Conservation (phyloP, 495 filamentous ascomycete species). For the Entonaema liquescens region DNA sequence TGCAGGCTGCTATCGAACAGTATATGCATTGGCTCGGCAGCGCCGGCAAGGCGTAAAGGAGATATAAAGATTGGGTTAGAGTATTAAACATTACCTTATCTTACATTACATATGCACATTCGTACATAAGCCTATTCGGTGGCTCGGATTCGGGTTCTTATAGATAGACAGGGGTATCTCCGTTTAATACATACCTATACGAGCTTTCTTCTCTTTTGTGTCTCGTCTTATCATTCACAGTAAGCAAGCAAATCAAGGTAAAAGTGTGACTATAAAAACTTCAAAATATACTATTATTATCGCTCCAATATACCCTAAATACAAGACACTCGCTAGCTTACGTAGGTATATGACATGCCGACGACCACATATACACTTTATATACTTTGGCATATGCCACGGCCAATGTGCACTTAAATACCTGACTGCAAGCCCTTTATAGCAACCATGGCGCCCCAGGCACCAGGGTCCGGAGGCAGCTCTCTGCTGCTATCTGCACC, state of each 20-base stretch:
- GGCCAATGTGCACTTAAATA: constrained; percentile 23
- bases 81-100: not conserved
- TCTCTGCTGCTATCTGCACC: constrained; percentile 57
- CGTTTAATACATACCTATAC: constrained; percentile 5
- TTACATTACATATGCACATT: no score
- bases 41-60: constrained; percentile 64
- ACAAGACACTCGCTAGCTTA: not conserved
- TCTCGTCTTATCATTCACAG: not conserved
- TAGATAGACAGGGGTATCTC: constrained; percentile 9
- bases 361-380: constrained; percentile 5
- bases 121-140: not conserved
- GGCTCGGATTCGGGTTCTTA: not conserved
- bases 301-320: not conserved
- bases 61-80: not conserved
- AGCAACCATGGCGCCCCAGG: constrained; percentile 68
- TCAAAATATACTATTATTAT: not conserved
- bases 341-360: constrained; percentile 1
- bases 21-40: constrained; percentile 77
- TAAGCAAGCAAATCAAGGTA: not conserved
- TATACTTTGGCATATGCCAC: not conserved
- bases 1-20: constrained; percentile 79
- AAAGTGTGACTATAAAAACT: not conserved
- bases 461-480: constrained; percentile 66
- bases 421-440: constrained; percentile 58
- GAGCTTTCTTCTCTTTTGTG: not conserved